phyloP scores from a whole-genome alignment of 345 rosid species.

The Eutrema japonicum region DNA sequence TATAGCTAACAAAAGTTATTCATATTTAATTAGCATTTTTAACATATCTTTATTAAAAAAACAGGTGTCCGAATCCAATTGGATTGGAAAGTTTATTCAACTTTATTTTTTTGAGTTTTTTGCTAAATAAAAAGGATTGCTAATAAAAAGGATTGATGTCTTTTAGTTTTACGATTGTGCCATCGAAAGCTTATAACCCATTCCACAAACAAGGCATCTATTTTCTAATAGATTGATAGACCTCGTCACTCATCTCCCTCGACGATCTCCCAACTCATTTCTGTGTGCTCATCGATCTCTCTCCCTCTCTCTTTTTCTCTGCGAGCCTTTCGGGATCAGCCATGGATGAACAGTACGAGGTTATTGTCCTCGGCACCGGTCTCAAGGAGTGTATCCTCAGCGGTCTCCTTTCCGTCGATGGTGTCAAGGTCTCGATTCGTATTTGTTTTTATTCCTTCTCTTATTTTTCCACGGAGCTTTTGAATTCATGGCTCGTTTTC shows the following conservation, averaged over 20 bases:
- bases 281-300: constrained; percentile 25
- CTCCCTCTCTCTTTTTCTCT: constrained; percentile 7
- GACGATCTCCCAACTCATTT: constrained; percentile 32
- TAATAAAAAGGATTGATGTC: no score
- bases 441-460: background rate
- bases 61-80: no score
- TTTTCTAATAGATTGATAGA: background rate
- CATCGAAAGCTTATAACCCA: background rate
- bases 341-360: constrained; percentile 97
- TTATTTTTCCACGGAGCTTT: background rate
- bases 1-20: no score
- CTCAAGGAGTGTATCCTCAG: constrained; percentile 97
- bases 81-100: no score
- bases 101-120: no score
- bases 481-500: background rate
- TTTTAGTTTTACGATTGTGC: background rate
- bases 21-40: no score
- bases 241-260: constrained; percentile 35
- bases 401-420: constrained; percentile 92
- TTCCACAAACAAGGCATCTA: constrained; percentile 24
- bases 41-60: no score
- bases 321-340: constrained; percentile 27
- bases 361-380: constrained; percentile 88
- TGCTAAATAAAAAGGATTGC: no score
- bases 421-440: constrained; percentile 69